Base-by-base conservation (phyloP, 441 rosid species). In the Pelargonium citronellum region DNA sequence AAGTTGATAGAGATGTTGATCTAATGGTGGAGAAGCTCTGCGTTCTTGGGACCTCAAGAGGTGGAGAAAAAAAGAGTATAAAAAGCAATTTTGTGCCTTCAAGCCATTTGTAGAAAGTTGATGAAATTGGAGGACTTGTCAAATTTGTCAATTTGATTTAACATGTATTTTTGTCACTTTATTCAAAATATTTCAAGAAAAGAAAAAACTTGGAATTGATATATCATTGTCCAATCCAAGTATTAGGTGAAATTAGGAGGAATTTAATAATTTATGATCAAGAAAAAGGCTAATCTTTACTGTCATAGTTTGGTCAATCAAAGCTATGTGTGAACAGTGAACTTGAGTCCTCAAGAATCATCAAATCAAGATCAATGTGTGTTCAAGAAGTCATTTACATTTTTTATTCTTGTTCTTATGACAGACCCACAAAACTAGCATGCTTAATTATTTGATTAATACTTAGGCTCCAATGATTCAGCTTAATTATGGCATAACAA, bases 101-200 rank as follows among this genome's bases (percentile, higher is more conserved):
- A 57, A 17, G 27, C 62, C 62, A n/a, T 57, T 58, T 58, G 63
- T 19, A 58, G 30, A 58, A 58, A 58, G 64, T 58, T 58, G 30
- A 58, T 19, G 64, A 58, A 16, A 58, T 16, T 19, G 30, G 30
- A 20, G 64, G 46, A 9, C 10, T 43, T 43, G 46, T 43, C 46
- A 43, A 43, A 4, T 43, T 43, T 43, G 46, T 9, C 46, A 43
- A 43, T 19, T 58, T 58, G 64, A 58, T 58, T 9, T 8, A 58
- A 19, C 34, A 20, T 58, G n/a, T 0, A 17, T 5, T 9, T 7
- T 20, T 58, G n/a, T 20, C 34, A 20, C 34, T 13, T 58, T 30
- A 20, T 58, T 1, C 3, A 58, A 58, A 58, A 20, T 58, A 49
- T 11, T 12, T 49, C 5, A 49, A 49, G 57, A 13, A 49, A 13